These are phyloP conservation scores for Fomitopsis betulina DNA, from an alignment of 1,284 basidiomycete genomes.

Conservation along the genomic window DNA sequence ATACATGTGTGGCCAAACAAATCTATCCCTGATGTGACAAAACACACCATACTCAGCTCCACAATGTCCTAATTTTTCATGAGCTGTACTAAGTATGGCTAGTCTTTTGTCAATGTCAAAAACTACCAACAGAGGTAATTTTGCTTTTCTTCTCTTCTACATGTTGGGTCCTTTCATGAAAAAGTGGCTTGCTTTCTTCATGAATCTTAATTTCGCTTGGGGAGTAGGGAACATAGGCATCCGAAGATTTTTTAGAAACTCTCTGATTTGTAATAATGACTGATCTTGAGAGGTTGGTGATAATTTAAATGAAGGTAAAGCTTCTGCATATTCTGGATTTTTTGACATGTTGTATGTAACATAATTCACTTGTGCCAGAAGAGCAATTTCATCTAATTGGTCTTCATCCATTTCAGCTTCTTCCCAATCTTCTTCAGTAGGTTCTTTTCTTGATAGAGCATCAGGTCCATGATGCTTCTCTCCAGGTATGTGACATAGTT, in stretches of 20 bases:
- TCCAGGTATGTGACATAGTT: conserved; percentile 24
- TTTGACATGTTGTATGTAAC: background rate
- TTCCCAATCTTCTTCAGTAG: background rate
- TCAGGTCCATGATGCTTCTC: conserved; percentile 13
- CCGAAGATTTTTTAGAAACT: background rate
- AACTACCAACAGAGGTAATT: background rate
- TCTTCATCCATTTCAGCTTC: background rate
- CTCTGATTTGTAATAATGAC: background rate
- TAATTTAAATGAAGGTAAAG: no score
- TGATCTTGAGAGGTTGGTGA: background rate
- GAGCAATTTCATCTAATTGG: background rate
- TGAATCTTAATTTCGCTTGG: background rate
- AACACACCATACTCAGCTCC: conserved; percentile 11
- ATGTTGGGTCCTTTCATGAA: background rate
- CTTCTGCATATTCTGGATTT: background rate
- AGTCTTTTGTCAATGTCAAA: background rate
- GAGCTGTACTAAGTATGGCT: conserved; percentile 5
- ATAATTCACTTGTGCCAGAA: background rate
- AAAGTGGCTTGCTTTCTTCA: background rate
- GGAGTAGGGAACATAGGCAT: background rate
- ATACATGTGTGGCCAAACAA: conserved; percentile 21
- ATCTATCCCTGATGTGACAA: conserved; percentile 5
- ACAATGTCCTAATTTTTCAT: conserved; percentile 20
- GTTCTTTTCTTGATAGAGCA: conserved; percentile 6
- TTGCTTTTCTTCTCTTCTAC: background rate